phyloP scores from a whole-genome alignment of 2,329 filamentous ascomycete species.

The Hypoxylon sp. region DNA sequence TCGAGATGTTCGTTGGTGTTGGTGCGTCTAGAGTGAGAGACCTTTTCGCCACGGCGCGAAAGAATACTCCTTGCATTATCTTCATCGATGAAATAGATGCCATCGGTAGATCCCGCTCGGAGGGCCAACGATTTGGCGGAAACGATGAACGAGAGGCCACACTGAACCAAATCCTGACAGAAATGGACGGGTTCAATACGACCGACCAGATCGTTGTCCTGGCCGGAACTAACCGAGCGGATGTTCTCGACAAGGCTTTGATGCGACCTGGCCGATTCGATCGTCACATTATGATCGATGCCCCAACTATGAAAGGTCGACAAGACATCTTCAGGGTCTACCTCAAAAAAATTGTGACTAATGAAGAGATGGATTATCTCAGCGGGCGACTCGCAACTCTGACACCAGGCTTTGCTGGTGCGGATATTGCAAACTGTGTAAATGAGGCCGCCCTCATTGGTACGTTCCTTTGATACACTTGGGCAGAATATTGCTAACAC shows the following conservation, averaged over 20 bases:
- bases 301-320: constrained; percentile 95
- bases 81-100: constrained; percentile 99
- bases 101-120: constrained; percentile 89
- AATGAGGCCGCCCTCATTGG: constrained; percentile 97
- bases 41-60: constrained; percentile 91
- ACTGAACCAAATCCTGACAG: constrained; percentile 96
- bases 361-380: constrained; percentile 88
- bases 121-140: constrained; percentile 82
- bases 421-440: constrained; percentile 97
- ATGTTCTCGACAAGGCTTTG: constrained; percentile 93
- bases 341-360: constrained; percentile 91
- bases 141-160: constrained; percentile 98
- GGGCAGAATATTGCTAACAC: constrained; percentile 54
- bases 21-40: constrained; percentile 95
- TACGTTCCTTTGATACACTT: constrained; percentile 59
- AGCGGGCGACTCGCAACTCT: constrained; percentile 90
- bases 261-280: constrained; percentile 98
- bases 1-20: constrained; percentile 99
- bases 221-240: constrained; percentile 94
- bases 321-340: constrained; percentile 97
- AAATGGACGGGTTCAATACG: constrained; percentile 99
- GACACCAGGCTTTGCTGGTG: constrained; percentile 96
- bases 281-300: constrained; percentile 93
- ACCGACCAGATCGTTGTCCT: constrained; percentile 95
- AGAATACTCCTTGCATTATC: constrained; percentile 97